Base-by-base conservation (phyloP, 129 eudicot species). In the Tagetes erecta region DNA sequence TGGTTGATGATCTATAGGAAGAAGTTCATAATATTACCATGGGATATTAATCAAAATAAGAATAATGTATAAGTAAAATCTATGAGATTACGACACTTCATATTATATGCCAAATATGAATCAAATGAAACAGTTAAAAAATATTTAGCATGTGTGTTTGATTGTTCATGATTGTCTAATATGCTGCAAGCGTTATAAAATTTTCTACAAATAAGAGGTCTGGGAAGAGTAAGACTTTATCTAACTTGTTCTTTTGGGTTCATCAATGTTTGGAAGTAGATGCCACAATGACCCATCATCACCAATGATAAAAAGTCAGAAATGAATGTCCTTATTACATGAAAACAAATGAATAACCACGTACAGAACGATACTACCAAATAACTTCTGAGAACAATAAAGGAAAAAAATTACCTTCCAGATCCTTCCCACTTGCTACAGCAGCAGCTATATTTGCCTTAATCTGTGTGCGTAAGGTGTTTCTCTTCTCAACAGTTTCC, bases 371-470 rank as follows among this genome's bases (percentile, higher is more conserved):
- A 75, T 4, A 8, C 20, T 52, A 65, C 53, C 20, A 65, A 39
- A 36, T 14, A 59, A 8, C 6, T 57, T 76, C 11, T 5, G 11
- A 62, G 10, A 14, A 71, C 20, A 11, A 34, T 38, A 8, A 34
- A 34, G 38, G 5, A 31, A 35, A 57, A 62, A 58, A 36, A n/a
- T 60, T 76, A 94, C 98, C 98, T 94, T 90, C 97, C 84, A 94
- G 74, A 68, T 94, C 99, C 84, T 94, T 94, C 64, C 99, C 99
- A 83, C 90, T 94, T 20, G 99, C 96, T 46, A 87, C 96, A 70
- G 99, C 99, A 70, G 96, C 90, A 78, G 86, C 46, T 81, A 90
- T 74, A 81, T 94, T 94, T 38, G 79, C 96, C 81, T 94, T 94
- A 55, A 94, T 94, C 81, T 88, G 87, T 85, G 85, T 80, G 39